A percentile compares a stretch with the other conserved stretches of the same genome.
Evolutionary conservation across 2,329 filamentous ascomycete species (phyloP).

Genomic region (Fusarium sp.): DNA sequence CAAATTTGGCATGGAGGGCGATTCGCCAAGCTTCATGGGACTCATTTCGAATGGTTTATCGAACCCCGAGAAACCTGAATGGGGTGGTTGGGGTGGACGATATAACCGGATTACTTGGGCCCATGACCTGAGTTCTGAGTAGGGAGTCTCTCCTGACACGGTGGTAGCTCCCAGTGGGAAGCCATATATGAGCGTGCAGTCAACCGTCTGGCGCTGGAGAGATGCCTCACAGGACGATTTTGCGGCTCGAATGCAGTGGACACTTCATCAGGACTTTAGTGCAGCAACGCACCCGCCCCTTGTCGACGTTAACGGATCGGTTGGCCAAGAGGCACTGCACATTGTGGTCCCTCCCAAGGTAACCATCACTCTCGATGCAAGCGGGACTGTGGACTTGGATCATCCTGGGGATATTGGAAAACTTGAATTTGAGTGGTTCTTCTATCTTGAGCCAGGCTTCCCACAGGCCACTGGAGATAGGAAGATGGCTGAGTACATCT

Average conservation of each 20-base stretch:
- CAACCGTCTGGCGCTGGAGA: not conserved
- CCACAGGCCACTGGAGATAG: not conserved
- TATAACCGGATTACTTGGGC: conserved; percentile 4
- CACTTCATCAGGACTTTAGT: not conserved
- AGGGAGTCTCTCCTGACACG: conserved; percentile 6
- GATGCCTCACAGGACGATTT: not conserved
- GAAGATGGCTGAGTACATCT: not conserved
- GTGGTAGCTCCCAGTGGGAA: not conserved
- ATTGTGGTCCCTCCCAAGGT: not conserved
- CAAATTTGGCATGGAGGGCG: not conserved
- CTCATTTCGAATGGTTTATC: conserved; percentile 17
- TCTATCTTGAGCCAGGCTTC: not conserved
- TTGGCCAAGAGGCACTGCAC: not conserved
- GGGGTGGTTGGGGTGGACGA: conserved; percentile 22
- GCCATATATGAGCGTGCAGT: not conserved
- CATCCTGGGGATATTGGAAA: not conserved
- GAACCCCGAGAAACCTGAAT: not conserved
- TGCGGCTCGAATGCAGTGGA: not conserved
- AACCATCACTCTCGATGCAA: not conserved
- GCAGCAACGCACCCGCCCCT: not conserved
- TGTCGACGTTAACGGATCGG: not conserved
- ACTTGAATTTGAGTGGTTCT: not conserved
- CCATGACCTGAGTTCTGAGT: conserved; percentile 7
- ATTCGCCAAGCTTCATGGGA: not conserved
- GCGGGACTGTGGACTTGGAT: not conserved